These are phyloP conservation scores for Leccinum variabile DNA, from an alignment of 1,284 basidiomycete genomes.

Conservation along the genomic window DNA sequence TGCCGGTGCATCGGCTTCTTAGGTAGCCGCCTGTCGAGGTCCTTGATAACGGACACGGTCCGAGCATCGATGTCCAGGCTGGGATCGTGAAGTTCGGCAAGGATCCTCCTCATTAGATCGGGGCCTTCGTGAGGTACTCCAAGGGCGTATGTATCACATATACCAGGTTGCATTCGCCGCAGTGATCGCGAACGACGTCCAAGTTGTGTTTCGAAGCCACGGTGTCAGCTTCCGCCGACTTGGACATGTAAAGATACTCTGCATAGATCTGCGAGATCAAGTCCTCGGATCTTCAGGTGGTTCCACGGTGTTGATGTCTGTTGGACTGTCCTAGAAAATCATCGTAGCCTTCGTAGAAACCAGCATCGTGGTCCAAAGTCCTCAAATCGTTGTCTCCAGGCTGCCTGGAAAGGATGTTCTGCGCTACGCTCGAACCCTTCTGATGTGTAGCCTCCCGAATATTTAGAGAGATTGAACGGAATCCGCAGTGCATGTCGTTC, in stretches of 20 bases:
- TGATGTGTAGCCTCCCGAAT: background rate
- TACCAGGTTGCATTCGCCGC: background rate
- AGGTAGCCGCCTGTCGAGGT: constrained; percentile 47
- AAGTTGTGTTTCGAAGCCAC: background rate
- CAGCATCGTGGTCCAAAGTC: background rate
- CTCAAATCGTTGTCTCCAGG: background rate
- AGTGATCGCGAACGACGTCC: background rate
- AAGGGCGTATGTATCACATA: background rate
- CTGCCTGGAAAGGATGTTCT: background rate
- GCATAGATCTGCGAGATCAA: background rate
- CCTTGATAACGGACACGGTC: constrained; percentile 39
- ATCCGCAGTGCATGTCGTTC: no score
- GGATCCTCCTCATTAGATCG: constrained; percentile 20
- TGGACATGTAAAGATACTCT: background rate
- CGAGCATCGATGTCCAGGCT: constrained; percentile 11
- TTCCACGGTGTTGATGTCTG: background rate
- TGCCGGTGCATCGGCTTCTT: constrained; percentile 44
- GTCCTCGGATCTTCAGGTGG: background rate
- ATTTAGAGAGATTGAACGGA: background rate
- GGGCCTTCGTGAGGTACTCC: background rate
- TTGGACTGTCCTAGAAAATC: background rate
- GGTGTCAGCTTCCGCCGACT: background rate
- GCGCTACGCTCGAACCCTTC: background rate
- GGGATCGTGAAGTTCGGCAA: constrained; percentile 21
- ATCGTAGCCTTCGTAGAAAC: background rate